Percentiles rank a stretch among this genome's conserved stretches.
phyloP scores from a whole-genome alignment of 805 yeast species.

The Brettanomyces anomalus region DNA sequence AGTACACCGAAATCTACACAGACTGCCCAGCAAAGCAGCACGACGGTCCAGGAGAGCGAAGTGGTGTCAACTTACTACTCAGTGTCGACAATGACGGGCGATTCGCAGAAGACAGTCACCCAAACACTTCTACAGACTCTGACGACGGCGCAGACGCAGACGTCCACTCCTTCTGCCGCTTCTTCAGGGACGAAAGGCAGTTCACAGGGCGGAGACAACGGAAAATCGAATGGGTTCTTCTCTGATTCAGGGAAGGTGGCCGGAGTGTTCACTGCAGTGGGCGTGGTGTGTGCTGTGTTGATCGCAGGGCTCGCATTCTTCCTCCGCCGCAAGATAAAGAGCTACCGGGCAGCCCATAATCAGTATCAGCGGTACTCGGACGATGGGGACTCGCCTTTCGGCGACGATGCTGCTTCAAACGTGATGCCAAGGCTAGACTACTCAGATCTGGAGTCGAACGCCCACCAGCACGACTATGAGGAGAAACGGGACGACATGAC shows the following conservation, averaged over 20 bases:
- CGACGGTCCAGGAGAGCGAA: slow-evolving; percentile 5
- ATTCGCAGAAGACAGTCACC: slow-evolving; percentile 3
- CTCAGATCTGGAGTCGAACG: slow-evolving; percentile 12
- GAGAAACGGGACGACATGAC: slow-evolving; percentile 4
- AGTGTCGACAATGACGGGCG: slow-evolving; percentile 4
- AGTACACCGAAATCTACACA: no score
- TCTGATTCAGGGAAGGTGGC: slow-evolving; percentile 69
- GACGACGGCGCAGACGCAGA: neutral
- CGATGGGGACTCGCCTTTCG: neutral
- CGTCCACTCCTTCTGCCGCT: slow-evolving; percentile 11
- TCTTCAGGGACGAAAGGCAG: slow-evolving; percentile 3
- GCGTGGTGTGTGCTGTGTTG: slow-evolving; percentile 44
- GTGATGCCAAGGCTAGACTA: slow-evolving; percentile 15
- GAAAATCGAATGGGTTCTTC: slow-evolving; percentile 40
- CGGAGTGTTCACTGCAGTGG: slow-evolving; percentile 78
- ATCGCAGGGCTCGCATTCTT: slow-evolving; percentile 35
- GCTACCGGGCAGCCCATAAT: neutral
- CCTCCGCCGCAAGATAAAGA: slow-evolving; percentile 8
- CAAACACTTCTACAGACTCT: slow-evolving; percentile 5
- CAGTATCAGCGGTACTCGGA: neutral
- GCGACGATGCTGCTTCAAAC: slow-evolving; percentile 1
- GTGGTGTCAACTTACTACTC: slow-evolving; percentile 9
- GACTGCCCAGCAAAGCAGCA: no score
- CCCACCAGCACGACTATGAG: slow-evolving; percentile 7
- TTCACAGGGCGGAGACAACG: neutral